These are phyloP conservation scores for Saitozyma sp. DNA, from an alignment of 768 basidiomycete genomes.

Conservation along the genomic window DNA sequence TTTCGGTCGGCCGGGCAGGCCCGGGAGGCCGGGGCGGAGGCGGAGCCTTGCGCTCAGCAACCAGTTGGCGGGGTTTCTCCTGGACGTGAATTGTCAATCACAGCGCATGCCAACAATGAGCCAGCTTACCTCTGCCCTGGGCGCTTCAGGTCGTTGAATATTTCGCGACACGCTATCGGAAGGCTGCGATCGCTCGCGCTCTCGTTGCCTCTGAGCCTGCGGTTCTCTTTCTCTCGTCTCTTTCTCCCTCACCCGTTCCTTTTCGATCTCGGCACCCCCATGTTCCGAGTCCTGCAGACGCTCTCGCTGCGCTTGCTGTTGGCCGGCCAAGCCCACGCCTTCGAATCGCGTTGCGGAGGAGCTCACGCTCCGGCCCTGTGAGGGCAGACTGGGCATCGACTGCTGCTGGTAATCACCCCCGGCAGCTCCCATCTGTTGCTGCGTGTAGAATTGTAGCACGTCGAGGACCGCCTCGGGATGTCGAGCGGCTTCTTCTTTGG, in stretches of 20 bases:
- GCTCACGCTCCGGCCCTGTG: slow-evolving; percentile 28
- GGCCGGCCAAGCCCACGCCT: slow-evolving; percentile 85
- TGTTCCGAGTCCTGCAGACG: slow-evolving; percentile 24
- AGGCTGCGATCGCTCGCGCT: slow-evolving; percentile 17
- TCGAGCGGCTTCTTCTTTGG: slow-evolving; percentile 93
- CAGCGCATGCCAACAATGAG: too few species aligned
- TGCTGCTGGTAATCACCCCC: slow-evolving; percentile 21
- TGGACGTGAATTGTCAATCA: slow-evolving; percentile 1
- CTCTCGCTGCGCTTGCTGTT: slow-evolving; percentile 46
- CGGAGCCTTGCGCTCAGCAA: slow-evolving; percentile 48
- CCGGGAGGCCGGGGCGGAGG: slow-evolving; percentile 35
- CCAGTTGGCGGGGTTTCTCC: slow-evolving; percentile 29
- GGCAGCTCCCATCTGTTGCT: slow-evolving; percentile 63
- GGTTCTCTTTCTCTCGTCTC: slow-evolving; percentile 11
- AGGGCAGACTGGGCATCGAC: slow-evolving; percentile 51
- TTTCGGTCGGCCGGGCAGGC: slow-evolving; percentile 16
- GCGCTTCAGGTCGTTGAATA: slow-evolving; percentile 12
- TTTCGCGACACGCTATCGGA: slow-evolving; percentile 21
- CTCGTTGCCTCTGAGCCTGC: slow-evolving; percentile 42
- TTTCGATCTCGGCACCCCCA: slow-evolving; percentile 7
- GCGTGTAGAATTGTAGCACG: slow-evolving; percentile 97
- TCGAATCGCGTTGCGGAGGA: slow-evolving; percentile 69
- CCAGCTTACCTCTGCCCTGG: slow-evolving; percentile 12
- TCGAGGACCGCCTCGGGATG: slow-evolving; percentile 97
- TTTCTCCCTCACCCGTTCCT: slow-evolving; percentile 8